Conservation (phyloP, 345 rosid species). For the Brassica rapa region DNA sequence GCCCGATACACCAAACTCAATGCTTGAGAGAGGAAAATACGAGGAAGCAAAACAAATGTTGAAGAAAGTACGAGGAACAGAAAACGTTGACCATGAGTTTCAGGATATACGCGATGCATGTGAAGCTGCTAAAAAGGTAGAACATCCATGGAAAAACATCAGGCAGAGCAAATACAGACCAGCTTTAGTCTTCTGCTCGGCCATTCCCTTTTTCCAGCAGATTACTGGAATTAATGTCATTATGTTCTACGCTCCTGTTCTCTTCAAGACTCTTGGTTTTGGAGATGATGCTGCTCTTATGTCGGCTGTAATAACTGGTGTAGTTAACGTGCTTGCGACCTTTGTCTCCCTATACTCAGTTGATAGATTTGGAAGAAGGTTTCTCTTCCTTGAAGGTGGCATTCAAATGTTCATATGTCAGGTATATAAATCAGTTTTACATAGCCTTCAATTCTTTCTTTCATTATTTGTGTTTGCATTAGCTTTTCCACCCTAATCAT, state of each 20-base stretch:
- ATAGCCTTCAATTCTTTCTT: not conserved
- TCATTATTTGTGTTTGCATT: not conserved
- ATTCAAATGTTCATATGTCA: conserved; percentile 45
- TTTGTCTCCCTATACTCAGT: conserved; percentile 42
- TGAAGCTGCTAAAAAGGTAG: conserved; percentile 42
- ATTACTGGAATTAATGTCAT: conserved; percentile 42
- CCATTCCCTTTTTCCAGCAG: conserved; percentile 44
- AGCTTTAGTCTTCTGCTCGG: conserved; percentile 33
- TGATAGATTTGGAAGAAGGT: conserved; percentile 48
- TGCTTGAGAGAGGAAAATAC: conserved; percentile 40
- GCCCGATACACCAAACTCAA: conserved; percentile 45
- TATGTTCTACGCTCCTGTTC: conserved; percentile 44
- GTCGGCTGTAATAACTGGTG: conserved; percentile 47
- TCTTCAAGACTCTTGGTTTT: conserved; percentile 42
- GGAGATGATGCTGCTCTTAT: conserved; percentile 41
- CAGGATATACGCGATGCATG: conserved; percentile 43
- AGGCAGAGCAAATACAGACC: conserved; percentile 36
- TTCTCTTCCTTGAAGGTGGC: conserved; percentile 53
- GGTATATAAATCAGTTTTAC: conserved; percentile 14
- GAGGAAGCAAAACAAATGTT: conserved; percentile 40
- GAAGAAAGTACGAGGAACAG: conserved; percentile 43
- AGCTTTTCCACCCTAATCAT: not conserved
- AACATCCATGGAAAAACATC: conserved; percentile 42
- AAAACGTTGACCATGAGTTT: conserved; percentile 39
- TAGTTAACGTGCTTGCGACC: conserved; percentile 41